Base-by-base conservation (phyloP, 2,329 filamentous ascomycete species). In the Xylaria polymorpha region DNA sequence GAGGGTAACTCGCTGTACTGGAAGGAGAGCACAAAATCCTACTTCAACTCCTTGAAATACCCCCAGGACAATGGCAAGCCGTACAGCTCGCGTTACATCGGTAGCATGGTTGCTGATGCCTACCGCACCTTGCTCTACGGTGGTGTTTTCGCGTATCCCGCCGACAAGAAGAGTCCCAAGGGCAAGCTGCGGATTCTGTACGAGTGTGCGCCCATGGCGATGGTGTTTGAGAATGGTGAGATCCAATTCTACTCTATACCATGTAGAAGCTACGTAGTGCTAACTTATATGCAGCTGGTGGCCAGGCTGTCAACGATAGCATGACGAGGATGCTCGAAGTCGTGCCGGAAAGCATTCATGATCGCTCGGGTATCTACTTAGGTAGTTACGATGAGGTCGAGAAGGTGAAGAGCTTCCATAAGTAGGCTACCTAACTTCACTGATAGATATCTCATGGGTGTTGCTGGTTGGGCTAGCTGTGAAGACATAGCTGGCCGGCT, bases 1-100 rank as follows among this genome's bases (percentile, higher is more conserved):
- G 96, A 99, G 87, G 96, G 96, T 74, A 99, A 99, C 87, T 95
- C 92, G 74, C 85, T 96, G 73, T 98, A 98, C 88, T 99, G 96
- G 96, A 90, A 94, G 72, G 92, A 97, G 56, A 88, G 90, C 73
- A 93, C 94, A 77, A 93, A 93, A 83, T 85, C 90, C 75, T 99
- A 97, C 86, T 94, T 97, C 83, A 88, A 96, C 80, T 92, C 90
- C 64, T 86, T 99, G 79, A 99, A 99, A 85, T 88, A 87, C 79
- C 92, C 94, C 5, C 85, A 88, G 74, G 83, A 88, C 66, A 85
- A 87, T 69, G 91, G 90, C 73, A 98, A 97, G 85, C 96, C 96
- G 46, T 98, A 99, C 84, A 97, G 92, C 78, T 88, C 95, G 15
- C 88, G 96, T 76, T 99, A 99, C 82, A 99, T 99, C 75, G 95